A percentile compares a stretch with the other conserved stretches of the same genome.
These are phyloP conservation scores for Lathyrus aphaca DNA, from an alignment of 306 rosid species.

Conservation along the genomic window DNA sequence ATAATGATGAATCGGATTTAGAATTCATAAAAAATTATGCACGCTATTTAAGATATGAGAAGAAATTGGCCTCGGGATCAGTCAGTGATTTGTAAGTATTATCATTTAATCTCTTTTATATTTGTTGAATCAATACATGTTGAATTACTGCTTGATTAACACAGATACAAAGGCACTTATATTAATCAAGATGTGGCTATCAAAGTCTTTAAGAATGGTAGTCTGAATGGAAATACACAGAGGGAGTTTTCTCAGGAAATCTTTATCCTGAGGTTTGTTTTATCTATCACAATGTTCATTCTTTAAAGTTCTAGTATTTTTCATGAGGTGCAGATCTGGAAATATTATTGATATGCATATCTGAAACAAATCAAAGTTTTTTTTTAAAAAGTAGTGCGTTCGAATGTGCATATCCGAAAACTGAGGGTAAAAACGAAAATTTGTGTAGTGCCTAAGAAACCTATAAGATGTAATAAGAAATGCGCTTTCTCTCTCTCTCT, in stretches of 20 bases:
- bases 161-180: slow-evolving; percentile 76
- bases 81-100: slow-evolving; percentile 75
- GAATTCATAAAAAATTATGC: too few species aligned
- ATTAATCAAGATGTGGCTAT: slow-evolving; percentile 76
- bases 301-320: too few species aligned
- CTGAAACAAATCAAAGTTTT: too few species aligned
- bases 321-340: too few species aligned
- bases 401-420: too few species aligned
- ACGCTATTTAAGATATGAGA: slow-evolving; percentile 56
- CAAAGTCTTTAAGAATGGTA: slow-evolving; percentile 68
- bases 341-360: too few species aligned
- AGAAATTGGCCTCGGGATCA: slow-evolving; percentile 73
- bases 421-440: too few species aligned
- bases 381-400: too few species aligned
- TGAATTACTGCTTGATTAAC: slow-evolving; percentile 41
- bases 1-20: too few species aligned
- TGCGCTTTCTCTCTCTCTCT: too few species aligned
- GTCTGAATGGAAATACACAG: slow-evolving; percentile 53
- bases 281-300: slow-evolving; percentile 26
- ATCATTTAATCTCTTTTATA: slow-evolving; percentile 15
- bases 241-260: slow-evolving; percentile 78
- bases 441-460: too few species aligned
- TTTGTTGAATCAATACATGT: slow-evolving; percentile 32
- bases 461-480: too few species aligned
- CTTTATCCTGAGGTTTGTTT: slow-evolving; percentile 73